These are phyloP conservation scores for Penicillium taxi DNA, from an alignment of 495 filamentous ascomycete species.

Conservation along the genomic window DNA sequence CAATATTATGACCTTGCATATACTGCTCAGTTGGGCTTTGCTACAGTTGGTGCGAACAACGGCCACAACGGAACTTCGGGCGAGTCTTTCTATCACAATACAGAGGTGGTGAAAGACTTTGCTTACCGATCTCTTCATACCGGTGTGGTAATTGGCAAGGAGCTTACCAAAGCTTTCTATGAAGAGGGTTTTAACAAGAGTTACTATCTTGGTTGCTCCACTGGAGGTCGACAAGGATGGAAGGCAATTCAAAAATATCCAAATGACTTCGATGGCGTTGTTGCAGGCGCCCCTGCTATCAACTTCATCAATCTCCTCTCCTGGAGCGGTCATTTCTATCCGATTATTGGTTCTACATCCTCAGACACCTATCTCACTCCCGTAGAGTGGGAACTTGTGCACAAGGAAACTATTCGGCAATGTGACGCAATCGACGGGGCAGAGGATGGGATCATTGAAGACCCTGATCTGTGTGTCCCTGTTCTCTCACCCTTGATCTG, in stretches of 20 bases:
- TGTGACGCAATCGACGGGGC: slow-evolving; percentile 60
- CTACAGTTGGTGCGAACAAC: slow-evolving; percentile 49
- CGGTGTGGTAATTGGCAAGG: slow-evolving; percentile 45
- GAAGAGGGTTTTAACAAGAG: slow-evolving; percentile 35
- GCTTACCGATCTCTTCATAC: slow-evolving; percentile 43
- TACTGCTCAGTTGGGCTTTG: slow-evolving; percentile 42
- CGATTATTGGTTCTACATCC: slow-evolving; percentile 37
- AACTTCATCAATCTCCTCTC: slow-evolving; percentile 44
- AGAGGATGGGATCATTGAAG: slow-evolving; percentile 56
- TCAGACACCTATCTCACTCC: slow-evolving; percentile 45
- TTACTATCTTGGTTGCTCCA: slow-evolving; percentile 52
- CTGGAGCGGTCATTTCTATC: slow-evolving; percentile 48
- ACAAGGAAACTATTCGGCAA: slow-evolving; percentile 52
- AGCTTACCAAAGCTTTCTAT: slow-evolving; percentile 43
- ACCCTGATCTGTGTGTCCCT: slow-evolving; percentile 51
- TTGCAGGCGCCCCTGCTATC: slow-evolving; percentile 50
- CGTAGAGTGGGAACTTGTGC: slow-evolving; percentile 43
- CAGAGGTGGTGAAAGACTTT: slow-evolving; percentile 45
- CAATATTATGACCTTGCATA: slow-evolving; percentile 41
- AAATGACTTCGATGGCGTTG: slow-evolving; percentile 56
- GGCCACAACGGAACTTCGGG: slow-evolving; percentile 50
- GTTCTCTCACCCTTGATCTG: slow-evolving; percentile 48
- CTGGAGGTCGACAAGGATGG: slow-evolving; percentile 48
- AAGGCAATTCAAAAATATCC: slow-evolving; percentile 45
- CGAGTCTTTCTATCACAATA: slow-evolving; percentile 41